Conservation (phyloP, 805 yeast species). For the Metschnikowia orientalis region DNA sequence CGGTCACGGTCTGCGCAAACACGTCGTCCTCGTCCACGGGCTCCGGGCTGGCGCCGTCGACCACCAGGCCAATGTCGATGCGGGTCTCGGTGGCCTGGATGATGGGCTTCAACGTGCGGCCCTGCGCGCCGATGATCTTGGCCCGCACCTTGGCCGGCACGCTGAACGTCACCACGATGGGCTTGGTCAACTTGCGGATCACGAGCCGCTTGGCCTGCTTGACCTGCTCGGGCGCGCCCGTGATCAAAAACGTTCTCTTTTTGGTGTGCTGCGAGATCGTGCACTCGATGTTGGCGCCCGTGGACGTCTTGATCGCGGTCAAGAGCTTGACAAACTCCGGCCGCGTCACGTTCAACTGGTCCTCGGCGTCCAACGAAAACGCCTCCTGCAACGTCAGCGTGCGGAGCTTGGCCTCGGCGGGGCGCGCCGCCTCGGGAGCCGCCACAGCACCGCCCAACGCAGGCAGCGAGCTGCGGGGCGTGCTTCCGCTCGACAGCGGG, state of each 20-base stretch:
- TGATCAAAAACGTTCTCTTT: conserved; percentile 76
- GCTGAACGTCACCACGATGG: conserved; percentile 53
- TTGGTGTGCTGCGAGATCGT: conserved; percentile 72
- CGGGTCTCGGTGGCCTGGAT: conserved; percentile 61
- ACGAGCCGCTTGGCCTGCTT: conserved; percentile 70
- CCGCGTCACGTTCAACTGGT: conserved; percentile 59
- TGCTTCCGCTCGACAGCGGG: conserved; percentile 25
- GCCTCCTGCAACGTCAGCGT: conserved; percentile 71
- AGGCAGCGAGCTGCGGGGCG: conserved; percentile 16
- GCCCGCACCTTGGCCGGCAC: conserved; percentile 78
- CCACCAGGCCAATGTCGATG: conserved; percentile 57
- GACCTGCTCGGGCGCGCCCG: conserved; percentile 68
- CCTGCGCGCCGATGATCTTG: conserved; percentile 81
- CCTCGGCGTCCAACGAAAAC: conserved; percentile 66
- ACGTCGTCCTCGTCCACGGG: conserved; percentile 49
- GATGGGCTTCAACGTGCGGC: conserved; percentile 76
- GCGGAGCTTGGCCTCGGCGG: conserved; percentile 27
- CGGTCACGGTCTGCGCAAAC: conserved; percentile 54
- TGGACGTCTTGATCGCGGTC: conserved; percentile 53
- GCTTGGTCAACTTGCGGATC: conserved; percentile 71
- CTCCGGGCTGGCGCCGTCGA: conserved; percentile 16
- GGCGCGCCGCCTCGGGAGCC: conserved; percentile 4
- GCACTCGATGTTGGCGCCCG: conserved; percentile 72
- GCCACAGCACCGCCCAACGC: conserved; percentile 16
- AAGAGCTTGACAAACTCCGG: conserved; percentile 68